Conservation (phyloP, 73 alveolate genomes). For the Paraurostyla sp. region DNA sequence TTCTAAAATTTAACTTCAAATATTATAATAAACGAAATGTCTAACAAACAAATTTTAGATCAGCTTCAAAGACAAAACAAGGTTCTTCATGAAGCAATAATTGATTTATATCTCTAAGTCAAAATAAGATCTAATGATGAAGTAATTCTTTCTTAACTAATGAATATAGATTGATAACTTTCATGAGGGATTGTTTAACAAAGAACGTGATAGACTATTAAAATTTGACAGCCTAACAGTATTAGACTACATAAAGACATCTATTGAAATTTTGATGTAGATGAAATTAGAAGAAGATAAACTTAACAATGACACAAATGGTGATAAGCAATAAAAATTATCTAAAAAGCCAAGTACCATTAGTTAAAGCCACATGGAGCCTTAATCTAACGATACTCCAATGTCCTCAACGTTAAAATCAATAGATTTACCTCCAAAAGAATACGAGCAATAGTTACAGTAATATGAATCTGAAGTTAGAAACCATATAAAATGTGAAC, state of each 20-base stretch:
- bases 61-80: conserved; percentile 4
- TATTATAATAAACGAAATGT: no score
- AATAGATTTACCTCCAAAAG: conserved; percentile 63
- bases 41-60: conserved; percentile 42
- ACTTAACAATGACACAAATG: not conserved
- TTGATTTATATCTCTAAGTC: conserved; percentile 41
- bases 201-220: conserved; percentile 30
- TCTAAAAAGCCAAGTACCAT: conserved; percentile 30
- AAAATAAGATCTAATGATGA: conserved; percentile 54
- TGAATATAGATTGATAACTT: conserved; percentile 50
- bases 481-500: conserved; percentile 85
- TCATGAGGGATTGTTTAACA: conserved; percentile 37
- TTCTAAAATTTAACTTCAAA: no score
- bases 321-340: not conserved
- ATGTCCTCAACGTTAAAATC: conserved; percentile 35
- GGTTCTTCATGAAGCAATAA: conserved; percentile 46
- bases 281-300: conserved; percentile 57
- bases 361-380: no score
- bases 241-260: conserved; percentile 60
- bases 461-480: conserved; percentile 92
- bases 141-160: not conserved
- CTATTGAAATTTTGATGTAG: conserved; percentile 57
- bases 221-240: conserved; percentile 45
- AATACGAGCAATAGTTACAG: conserved; percentile 83
- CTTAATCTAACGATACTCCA: conserved; percentile 35